These are phyloP conservation scores for Epichloe glyceriae DNA, from an alignment of 2,329 filamentous ascomycete species.

Conservation along the genomic window DNA sequence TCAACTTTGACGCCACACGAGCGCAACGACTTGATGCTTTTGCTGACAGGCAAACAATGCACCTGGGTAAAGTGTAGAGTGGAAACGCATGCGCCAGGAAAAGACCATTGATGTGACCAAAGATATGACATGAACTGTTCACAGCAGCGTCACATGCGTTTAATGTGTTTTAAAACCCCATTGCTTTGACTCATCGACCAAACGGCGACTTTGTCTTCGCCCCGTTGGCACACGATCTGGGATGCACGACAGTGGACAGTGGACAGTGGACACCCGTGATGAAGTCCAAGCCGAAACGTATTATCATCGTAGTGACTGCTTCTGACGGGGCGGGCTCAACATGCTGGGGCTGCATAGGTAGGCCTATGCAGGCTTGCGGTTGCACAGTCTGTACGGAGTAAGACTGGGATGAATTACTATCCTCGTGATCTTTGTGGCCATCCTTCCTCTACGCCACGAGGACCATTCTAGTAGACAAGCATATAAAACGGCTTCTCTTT, in stretches of 20 bases:
- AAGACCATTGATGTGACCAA: neutral
- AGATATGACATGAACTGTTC: neutral
- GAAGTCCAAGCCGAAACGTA: neutral
- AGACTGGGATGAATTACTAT: neutral
- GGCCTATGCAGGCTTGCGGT: neutral
- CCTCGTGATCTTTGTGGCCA: conserved; percentile 1
- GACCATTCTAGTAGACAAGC: neutral
- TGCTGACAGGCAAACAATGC: no score
- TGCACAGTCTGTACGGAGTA: neutral
- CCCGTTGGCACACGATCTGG: neutral
- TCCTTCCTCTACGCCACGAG: neutral
- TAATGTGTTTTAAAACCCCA: neutral
- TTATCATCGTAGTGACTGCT: neutral
- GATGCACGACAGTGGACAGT: neutral
- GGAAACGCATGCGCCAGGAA: no score
- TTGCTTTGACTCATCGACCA: neutral
- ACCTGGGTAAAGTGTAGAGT: no score
- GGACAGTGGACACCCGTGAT: neutral
- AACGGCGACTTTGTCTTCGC: neutral
- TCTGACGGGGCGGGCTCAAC: neutral
- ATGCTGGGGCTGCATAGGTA: neutral
- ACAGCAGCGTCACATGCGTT: neutral
- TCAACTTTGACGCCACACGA: no score
- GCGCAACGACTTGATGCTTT: no score
- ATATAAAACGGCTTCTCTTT: no score